phyloP scores from a whole-genome alignment of 2,329 filamentous ascomycete species.

The Arachnomyces sp. region DNA sequence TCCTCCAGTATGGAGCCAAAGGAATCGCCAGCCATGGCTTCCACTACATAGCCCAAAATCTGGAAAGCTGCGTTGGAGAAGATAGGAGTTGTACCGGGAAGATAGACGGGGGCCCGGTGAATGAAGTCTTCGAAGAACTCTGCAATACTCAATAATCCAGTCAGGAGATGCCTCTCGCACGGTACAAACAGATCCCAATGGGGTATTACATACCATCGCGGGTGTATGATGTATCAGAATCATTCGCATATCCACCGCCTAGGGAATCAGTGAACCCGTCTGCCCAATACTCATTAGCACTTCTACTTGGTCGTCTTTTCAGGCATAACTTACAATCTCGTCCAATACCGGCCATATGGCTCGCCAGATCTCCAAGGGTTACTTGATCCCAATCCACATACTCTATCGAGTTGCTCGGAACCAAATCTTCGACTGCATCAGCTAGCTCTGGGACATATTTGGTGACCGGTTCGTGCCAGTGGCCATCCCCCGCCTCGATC shows the following conservation, averaged over 20 bases:
- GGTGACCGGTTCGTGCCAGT: conserved; percentile 33
- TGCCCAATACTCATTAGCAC: too few relatives aligned
- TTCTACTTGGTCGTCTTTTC: conserved; percentile 2
- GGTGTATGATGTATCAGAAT: too few relatives aligned
- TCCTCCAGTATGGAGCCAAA: conserved; percentile 26
- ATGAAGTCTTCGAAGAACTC: conserved; percentile 24
- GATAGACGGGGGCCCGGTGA: conserved; percentile 24
- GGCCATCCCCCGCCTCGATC: conserved; percentile 24
- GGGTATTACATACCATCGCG: too few relatives aligned
- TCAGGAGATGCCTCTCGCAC: too few relatives aligned
- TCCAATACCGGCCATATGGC: conserved; percentile 8
- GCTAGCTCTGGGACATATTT: conserved; percentile 33
- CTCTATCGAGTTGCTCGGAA: not conserved
- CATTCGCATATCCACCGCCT: too few relatives aligned
- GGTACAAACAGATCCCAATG: too few relatives aligned
- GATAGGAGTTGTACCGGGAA: conserved; percentile 27
- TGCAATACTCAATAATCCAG: conserved; percentile 7
- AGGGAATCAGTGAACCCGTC: too few relatives aligned
- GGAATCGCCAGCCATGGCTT: conserved; percentile 26
- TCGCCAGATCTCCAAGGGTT: conserved; percentile 9
- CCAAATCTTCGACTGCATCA: not conserved
- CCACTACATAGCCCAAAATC: conserved; percentile 30
- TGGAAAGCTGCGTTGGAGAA: conserved; percentile 35
- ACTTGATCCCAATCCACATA: conserved; percentile 8
- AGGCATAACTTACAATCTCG: conserved; percentile 6